Evolutionary conservation across 2,329 filamentous ascomycete genomes (phyloP), one percentile per base, ranked within the genome.

Genomic region (Didymella keratinophila): DNA sequence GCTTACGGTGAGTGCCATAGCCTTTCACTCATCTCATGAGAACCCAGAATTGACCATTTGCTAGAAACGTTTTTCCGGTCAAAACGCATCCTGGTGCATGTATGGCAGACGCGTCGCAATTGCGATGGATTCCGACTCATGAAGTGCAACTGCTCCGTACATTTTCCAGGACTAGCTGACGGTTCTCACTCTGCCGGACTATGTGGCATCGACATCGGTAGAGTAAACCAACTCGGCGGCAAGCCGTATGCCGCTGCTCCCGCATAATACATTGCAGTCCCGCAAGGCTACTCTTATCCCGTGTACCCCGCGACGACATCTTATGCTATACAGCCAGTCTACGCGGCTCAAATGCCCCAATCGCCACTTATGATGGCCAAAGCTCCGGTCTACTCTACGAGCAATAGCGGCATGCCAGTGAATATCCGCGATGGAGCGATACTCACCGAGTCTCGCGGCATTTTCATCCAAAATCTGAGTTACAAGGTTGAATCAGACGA

Each of bases 401-500:
- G 63, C 56, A 64, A 66, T n/a, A 69, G 62, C 27, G 74, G 75
- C 2, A 68, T 78, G 43, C 72, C 74, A 11, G 74, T 78, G 27
- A 78, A 78, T 43, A 59, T 75, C n/a, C 64, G 63, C n/a, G 61
- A 69, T 16, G 75, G 76, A 9, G 72, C 70, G 16, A 64, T 75
- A 20, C 59, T 73, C 28, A 78, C 75, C 8, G 76, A 78, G 58
- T 67, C 71, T 23, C 73, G 75, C 8, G 75, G 75, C 8, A 72
- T 78, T 28, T 76, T 76, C 61, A 72, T 78, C 32, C 67, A 66
- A 25, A 69, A 71, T 18, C 58, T 78, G n/a, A 72, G 60, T 47
- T 75, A 71, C 55, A 68, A 65, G 9, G 66, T 65, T 39, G 63
- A 62, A 7, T 60, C 64, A 20, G 63, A 56, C 23, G 71, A 77